These are phyloP conservation scores for Lactifluus subvellereus DNA, from an alignment of 768 basidiomycete genomes.

Conservation along the genomic window DNA sequence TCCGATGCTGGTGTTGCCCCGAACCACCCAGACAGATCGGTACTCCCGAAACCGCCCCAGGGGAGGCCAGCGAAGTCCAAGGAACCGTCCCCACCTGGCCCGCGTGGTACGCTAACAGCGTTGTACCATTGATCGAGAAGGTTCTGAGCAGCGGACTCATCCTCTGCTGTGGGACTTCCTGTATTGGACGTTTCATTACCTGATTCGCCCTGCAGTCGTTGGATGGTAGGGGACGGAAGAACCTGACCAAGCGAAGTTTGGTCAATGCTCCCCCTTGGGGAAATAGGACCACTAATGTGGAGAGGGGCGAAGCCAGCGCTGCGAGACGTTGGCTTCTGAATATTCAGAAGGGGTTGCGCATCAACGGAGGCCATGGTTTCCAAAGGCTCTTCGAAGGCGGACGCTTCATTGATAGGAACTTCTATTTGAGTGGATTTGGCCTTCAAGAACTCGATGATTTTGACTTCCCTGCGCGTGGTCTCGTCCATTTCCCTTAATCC, in stretches of 20 bases:
- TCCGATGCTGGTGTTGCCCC: slow-evolving; percentile 10
- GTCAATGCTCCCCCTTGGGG: slow-evolving; percentile 1
- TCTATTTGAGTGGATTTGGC: slow-evolving; percentile 51
- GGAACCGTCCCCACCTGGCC: slow-evolving; percentile 34
- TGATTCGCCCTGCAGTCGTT: slow-evolving; percentile 51
- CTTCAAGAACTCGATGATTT: slow-evolving; percentile 79
- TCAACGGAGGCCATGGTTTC: slow-evolving; percentile 11
- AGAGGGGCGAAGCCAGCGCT: slow-evolving; percentile 20
- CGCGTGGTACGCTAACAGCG: slow-evolving; percentile 52
- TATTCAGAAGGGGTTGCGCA: slow-evolving; percentile 9
- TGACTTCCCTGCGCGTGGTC: slow-evolving; percentile 75
- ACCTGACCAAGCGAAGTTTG: slow-evolving; percentile 34
- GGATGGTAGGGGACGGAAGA: slow-evolving; percentile 51
- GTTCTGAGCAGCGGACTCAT: slow-evolving; percentile 71
- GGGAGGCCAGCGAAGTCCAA: slow-evolving; percentile 26
- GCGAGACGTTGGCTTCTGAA: slow-evolving; percentile 28
- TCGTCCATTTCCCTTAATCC: slow-evolving; percentile 64
- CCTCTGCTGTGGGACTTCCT: slow-evolving; percentile 60
- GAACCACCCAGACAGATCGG: slow-evolving; percentile 25
- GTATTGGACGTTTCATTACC: slow-evolving; percentile 56
- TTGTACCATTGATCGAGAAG: slow-evolving; percentile 83
- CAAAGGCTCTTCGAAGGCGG: slow-evolving; percentile 16
- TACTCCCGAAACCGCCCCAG: slow-evolving; percentile 24
- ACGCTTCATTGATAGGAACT: slow-evolving; percentile 14
- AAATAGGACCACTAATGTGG: slow-evolving; percentile 20